Evolutionary conservation across 2,329 filamentous ascomycete genomes (phyloP).

Genomic region (Seiridium unicorne): DNA sequence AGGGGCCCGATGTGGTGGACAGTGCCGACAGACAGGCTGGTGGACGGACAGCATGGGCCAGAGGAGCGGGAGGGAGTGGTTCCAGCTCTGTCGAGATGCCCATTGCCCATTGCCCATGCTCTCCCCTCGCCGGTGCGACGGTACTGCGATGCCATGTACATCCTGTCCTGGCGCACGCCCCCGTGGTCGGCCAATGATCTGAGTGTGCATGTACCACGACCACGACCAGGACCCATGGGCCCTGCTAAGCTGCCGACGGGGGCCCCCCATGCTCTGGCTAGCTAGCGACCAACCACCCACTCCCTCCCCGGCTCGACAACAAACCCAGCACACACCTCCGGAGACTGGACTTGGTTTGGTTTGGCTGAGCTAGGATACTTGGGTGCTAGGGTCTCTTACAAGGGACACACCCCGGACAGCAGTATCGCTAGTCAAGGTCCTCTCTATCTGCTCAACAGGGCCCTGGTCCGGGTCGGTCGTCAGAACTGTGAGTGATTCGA

Average conservation of each 20-base stretch:
- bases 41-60: too few relatives aligned
- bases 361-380: background rate
- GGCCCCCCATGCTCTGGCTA: background rate
- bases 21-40: too few relatives aligned
- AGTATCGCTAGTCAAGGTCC: background rate
- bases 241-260: background rate
- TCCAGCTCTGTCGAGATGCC: background rate
- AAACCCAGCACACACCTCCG: conserved; percentile 6
- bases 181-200: background rate
- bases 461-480: background rate
- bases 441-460: background rate
- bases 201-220: too few relatives aligned
- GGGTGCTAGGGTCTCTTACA: background rate
- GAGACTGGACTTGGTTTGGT: background rate
- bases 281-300: background rate
- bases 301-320: background rate
- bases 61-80: background rate
- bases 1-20: too few relatives aligned
- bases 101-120: background rate
- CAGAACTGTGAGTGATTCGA: background rate
- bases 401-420: background rate
- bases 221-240: too few relatives aligned
- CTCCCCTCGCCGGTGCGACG: background rate
- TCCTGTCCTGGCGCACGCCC: background rate
- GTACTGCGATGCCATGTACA: too few relatives aligned